phyloP scores from a whole-genome alignment of 2,329 filamentous ascomycete species.

The Talaromyces albobiverticillius region DNA sequence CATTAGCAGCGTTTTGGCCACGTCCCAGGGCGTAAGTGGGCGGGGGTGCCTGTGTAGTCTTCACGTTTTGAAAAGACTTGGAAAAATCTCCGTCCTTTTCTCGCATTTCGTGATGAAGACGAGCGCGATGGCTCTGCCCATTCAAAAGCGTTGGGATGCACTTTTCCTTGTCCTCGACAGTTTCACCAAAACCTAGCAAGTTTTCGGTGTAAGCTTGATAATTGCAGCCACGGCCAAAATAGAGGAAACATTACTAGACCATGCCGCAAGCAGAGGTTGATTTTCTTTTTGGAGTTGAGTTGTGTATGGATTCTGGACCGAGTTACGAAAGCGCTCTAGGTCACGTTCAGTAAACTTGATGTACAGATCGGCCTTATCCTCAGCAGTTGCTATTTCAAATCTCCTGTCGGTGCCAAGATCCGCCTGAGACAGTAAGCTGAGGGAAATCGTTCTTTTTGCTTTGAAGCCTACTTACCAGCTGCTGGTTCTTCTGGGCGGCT shows the following conservation, averaged over 20 bases:
- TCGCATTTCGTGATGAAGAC: slow-evolving; percentile 23
- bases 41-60: not conserved
- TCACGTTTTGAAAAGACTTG: not conserved
- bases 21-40: not conserved
- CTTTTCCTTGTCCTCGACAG: slow-evolving; percentile 27
- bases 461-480: not conserved
- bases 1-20: not conserved
- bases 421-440: slow-evolving; percentile 22
- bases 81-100: slow-evolving; percentile 19
- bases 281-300: slow-evolving; percentile 18
- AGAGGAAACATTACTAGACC: slow-evolving; percentile 30
- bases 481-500: not conserved
- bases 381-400: slow-evolving; percentile 34
- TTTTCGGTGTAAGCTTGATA: not conserved
- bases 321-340: slow-evolving; percentile 22
- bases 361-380: slow-evolving; percentile 23
- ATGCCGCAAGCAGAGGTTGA: slow-evolving; percentile 24
- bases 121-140: slow-evolving; percentile 38
- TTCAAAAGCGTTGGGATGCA: slow-evolving; percentile 33
- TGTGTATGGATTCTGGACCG: not conserved
- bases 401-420: slow-evolving; percentile 38
- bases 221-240: not conserved
- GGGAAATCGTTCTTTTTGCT: not conserved
- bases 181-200: slow-evolving; percentile 29
- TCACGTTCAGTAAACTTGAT: slow-evolving; percentile 18